Percentiles rank a stretch among this genome's conserved stretches.
These are phyloP conservation scores for Kodamaea suecica DNA, from an alignment of 1,139 yeast genomes.

Conservation along the genomic window DNA sequence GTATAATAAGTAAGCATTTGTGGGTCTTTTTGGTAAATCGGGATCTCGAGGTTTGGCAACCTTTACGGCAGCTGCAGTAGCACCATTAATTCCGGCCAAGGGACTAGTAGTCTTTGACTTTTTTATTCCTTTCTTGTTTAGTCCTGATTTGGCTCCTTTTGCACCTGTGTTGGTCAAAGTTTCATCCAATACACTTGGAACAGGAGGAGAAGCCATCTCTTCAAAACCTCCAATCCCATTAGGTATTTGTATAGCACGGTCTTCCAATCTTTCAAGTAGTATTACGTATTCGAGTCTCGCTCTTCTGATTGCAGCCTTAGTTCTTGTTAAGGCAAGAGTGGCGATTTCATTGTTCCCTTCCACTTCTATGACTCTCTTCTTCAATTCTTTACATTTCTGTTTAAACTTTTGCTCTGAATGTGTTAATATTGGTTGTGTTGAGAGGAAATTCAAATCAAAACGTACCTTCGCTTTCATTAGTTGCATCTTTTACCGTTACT, in stretches of 20 bases:
- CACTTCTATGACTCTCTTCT: constrained; percentile 67
- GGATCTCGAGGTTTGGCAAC: constrained; percentile 61
- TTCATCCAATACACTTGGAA: constrained; percentile 37
- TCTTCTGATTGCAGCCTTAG: constrained; percentile 74
- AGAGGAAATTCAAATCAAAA: constrained; percentile 9
- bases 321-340: constrained; percentile 73
- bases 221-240: constrained; percentile 31
- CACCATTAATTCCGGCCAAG: constrained; percentile 6
- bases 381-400: constrained; percentile 69
- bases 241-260: constrained; percentile 40
- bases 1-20: constrained; percentile 82
- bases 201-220: constrained; percentile 45
- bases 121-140: constrained; percentile 22
- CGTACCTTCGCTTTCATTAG: constrained; percentile 45
- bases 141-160: constrained; percentile 22
- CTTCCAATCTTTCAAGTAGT: constrained; percentile 75
- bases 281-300: constrained; percentile 79
- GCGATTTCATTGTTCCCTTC: constrained; percentile 80
- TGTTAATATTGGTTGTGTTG: not conserved
- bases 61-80: constrained; percentile 18
- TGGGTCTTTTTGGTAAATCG: constrained; percentile 81
- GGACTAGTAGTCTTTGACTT: constrained; percentile 14
- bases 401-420: constrained; percentile 40
- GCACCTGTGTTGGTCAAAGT: constrained; percentile 22
- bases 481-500: constrained; percentile 1